phyloP scores from a whole-genome alignment of 768 basidiomycete species.

The Pulveroboletus sp. region DNA sequence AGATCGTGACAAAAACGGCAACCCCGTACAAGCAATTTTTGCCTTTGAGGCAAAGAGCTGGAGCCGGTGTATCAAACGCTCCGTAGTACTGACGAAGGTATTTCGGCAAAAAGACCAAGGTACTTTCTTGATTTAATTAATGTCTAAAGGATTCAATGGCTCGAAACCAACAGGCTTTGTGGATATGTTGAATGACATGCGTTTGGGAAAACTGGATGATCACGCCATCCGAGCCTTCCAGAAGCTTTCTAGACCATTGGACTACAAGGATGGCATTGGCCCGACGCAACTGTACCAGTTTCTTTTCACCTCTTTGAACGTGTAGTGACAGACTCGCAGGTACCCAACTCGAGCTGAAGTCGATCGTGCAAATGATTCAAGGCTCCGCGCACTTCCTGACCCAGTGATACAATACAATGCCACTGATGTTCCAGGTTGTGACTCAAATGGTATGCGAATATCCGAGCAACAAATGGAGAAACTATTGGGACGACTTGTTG shows the following conservation, averaged over 20 bases:
- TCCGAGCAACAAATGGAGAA: slow-evolving; percentile 38
- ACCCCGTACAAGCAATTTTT: slow-evolving; percentile 53
- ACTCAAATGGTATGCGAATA: slow-evolving; percentile 41
- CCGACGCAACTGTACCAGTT: slow-evolving; percentile 74
- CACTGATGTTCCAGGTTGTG: slow-evolving; percentile 43
- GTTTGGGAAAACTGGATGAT: slow-evolving; percentile 61
- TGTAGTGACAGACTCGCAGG: slow-evolving; percentile 33
- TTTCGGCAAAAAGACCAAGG: slow-evolving; percentile 88
- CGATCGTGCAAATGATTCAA: slow-evolving; percentile 58
- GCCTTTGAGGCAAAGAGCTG: slow-evolving; percentile 82
- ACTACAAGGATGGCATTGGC: slow-evolving; percentile 69
- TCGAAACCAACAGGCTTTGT: slow-evolving; percentile 52
- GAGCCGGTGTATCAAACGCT: slow-evolving; percentile 56
- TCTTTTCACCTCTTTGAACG: not conserved
- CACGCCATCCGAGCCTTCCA: slow-evolving; percentile 48
- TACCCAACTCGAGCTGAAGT: slow-evolving; percentile 74
- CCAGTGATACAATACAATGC: slow-evolving; percentile 40
- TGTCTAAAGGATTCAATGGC: not conserved
- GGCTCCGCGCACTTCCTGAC: slow-evolving; percentile 45
- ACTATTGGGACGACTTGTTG: slow-evolving; percentile 62
- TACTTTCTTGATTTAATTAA: slow-evolving; percentile 21
- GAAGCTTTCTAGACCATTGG: slow-evolving; percentile 51
- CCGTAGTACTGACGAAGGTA: slow-evolving; percentile 64
- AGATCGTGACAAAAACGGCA: slow-evolving; percentile 44
- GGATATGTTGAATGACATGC: slow-evolving; percentile 85